Evolutionary conservation across 2,329 filamentous ascomycete species (phyloP), one percentile per base, ranked within the genome.

Genomic region (Ophiostoma ulmi): DNA sequence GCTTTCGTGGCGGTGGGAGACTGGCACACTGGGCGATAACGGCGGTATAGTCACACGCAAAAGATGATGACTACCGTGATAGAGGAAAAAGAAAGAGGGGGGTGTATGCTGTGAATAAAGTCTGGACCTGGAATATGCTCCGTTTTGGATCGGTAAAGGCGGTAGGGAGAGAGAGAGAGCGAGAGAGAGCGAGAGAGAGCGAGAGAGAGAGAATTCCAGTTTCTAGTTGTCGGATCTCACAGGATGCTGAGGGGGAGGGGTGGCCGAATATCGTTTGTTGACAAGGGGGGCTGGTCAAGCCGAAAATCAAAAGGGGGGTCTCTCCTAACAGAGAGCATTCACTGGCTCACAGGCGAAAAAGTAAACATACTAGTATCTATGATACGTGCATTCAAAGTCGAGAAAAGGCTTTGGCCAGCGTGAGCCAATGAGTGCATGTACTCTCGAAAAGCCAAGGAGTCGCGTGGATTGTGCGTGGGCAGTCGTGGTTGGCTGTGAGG

Each of bases 401-500:
- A 39, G 36, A 67, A 41, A 39, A 66, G 48, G 70, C 22, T 26
- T 31, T 61, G 63, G 10, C 44, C 64, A 20, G 64, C 36, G 31
- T 26, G 7, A 36, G 41, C 70, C 67, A 67, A 67, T 70, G 69
- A 20, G 26, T 11, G 31, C 61, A 58, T 31, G 52, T 38, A 26
- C 39, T 55, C 44, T 22, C 7, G 65, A 55, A 67, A 41, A 26
- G 26, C 44, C 35, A 65, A 65, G 20, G 36, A 39, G 41, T 68
- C 65, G 64, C 65, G 68, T 64, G 69, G 48, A 36, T 65, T 67
- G 55, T 67, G 67, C 58, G 71, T 70, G 69, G 41, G 66, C 39
- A 38, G 20, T 48, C n/a, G 63, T 67, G 71, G 71, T 72, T 72
- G 71, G 71, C 58, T 68, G 63, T 31, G n/a, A 69, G 17, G 36